Percentiles rank a stretch among this genome's conserved stretches.
Evolutionary conservation across 1,284 basidiomycete species (phyloP).

Genomic region (Moesziomyces globuligerus): DNA sequence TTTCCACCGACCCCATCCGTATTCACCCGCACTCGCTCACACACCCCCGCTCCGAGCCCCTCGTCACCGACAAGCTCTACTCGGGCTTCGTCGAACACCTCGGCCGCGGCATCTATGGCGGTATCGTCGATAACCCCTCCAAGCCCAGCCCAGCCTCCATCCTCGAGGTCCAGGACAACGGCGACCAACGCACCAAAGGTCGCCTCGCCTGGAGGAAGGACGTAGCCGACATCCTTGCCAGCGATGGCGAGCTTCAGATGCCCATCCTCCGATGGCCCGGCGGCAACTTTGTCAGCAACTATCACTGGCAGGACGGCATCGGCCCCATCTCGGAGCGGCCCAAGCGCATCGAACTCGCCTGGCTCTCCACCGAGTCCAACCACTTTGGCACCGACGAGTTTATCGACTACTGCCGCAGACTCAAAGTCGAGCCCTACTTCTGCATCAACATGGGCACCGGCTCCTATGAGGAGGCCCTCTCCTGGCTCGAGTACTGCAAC

Average conservation of each 20-base stretch:
- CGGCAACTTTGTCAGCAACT: constrained; percentile 72
- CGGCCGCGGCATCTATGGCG: constrained; percentile 74
- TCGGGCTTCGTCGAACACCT: constrained; percentile 57
- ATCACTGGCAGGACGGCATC: constrained; percentile 77
- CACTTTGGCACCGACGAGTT: constrained; percentile 75
- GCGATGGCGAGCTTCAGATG: constrained; percentile 71
- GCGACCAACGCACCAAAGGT: constrained; percentile 55
- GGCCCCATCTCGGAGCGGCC: constrained; percentile 73
- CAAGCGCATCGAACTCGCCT: constrained; percentile 75
- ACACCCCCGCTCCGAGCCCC: constrained; percentile 14
- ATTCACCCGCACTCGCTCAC: constrained; percentile 31
- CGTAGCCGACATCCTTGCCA: constrained; percentile 71
- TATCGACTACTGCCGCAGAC: constrained; percentile 70
- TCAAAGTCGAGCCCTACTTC: constrained; percentile 73
- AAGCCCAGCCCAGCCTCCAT: constrained; percentile 66
- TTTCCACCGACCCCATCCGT: constrained; percentile 21
- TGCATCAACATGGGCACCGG: constrained; percentile 77
- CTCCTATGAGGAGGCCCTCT: constrained; percentile 74
- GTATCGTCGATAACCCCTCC: constrained; percentile 71
- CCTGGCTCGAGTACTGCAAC: constrained; percentile 77
- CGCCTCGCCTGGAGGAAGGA: constrained; percentile 73
- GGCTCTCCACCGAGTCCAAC: constrained; percentile 75
- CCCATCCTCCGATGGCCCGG: constrained; percentile 75
- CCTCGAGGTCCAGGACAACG: constrained; percentile 54
- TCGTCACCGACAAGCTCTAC: constrained; percentile 48